Conservation (phyloP, 106 monocot genomes). For the Chionographis japonica region DNA sequence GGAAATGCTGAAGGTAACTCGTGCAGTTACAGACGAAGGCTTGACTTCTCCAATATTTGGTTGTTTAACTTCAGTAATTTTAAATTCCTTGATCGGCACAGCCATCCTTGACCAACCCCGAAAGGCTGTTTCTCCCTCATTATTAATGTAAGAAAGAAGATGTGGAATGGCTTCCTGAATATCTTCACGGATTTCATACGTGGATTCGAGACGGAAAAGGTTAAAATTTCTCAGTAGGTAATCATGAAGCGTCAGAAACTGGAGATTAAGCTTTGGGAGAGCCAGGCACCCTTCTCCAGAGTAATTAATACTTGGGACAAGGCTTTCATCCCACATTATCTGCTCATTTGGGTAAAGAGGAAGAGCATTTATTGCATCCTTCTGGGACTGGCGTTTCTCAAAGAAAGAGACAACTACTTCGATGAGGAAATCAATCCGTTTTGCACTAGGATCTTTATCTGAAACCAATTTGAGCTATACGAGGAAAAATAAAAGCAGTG, state of each 20-base stretch:
- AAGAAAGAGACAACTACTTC: slow-evolving; percentile 87
- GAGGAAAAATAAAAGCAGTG: neutral
- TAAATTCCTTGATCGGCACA: slow-evolving; percentile 85
- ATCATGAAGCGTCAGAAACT: slow-evolving; percentile 97
- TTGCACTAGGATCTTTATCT: slow-evolving; percentile 71
- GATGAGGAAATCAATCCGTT: slow-evolving; percentile 68
- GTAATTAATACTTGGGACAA: slow-evolving; percentile 98
- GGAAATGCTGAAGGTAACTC: slow-evolving; percentile 82
- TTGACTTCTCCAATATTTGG: slow-evolving; percentile 98
- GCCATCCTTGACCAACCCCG: slow-evolving; percentile 99
- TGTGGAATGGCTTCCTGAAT: slow-evolving; percentile 98
- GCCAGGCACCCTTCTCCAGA: slow-evolving; percentile 98
- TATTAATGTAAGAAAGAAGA: slow-evolving; percentile 89
- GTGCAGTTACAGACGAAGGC: slow-evolving; percentile 85
- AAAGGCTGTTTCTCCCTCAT: slow-evolving; percentile 93
- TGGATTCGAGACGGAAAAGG: slow-evolving; percentile 97
- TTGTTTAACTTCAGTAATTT: slow-evolving; percentile 82
- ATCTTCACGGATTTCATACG: slow-evolving; percentile 99
- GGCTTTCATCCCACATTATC: slow-evolving; percentile 99
- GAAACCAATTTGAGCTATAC: slow-evolving; percentile 90
- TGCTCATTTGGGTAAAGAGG: slow-evolving; percentile 98
- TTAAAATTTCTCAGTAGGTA: slow-evolving; percentile 94
- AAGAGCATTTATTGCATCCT: slow-evolving; percentile 98
- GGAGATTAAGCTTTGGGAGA: slow-evolving; percentile 96
- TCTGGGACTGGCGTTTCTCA: slow-evolving; percentile 96